Base-by-base conservation (phyloP, 768 basidiomycete genomes). In the Rhodotorula graminis region DNA sequence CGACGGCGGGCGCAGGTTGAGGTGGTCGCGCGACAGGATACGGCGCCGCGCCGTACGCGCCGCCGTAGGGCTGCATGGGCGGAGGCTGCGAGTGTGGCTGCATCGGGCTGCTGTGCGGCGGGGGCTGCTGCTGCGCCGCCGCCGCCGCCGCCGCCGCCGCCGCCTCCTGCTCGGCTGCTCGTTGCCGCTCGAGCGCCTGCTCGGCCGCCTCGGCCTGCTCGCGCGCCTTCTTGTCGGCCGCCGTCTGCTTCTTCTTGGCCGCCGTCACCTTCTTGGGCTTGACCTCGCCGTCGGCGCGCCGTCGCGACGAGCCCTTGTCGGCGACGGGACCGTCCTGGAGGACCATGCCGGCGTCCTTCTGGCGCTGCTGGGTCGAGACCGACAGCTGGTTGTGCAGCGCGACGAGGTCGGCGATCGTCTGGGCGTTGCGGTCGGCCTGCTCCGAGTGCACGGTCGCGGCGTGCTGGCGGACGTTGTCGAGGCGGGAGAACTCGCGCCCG, bases 371-470 rank as follows among this genome's bases (percentile, higher is more conserved):
- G 82, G 44, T 71, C 66, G 60, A 61, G 7, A 84, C 84, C 21
- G 89, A 88, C 87, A 94, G 92, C 69, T 84, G 85, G 56, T 91
- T 90, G 77, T 94, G 92, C 59, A 94, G 85, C 10, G 86, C 85
- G 61, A 90, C 90, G 72, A 94, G 87, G 70, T 92, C 89, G 76
- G 90, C 88, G 90, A 93, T 93, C 91, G 92, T 93, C 64, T 86
- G 83, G 80, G 91, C 90, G 83, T 94, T 94, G 82, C 88, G 86
- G 0, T 90, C 90, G 19, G 71, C 70, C 83, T 92, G 91, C 80
- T 96, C 93, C n/a, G 92, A 88, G 78, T 98, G 95, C 1, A 96
- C 93, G 11, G 94, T 95, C 84, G 94, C 91, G 0, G 93, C 92
- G 81, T 98, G 95, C 80, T 98, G 95, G 59, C 95, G 88, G 44